Evolutionary conservation across 306 rosid genomes (phyloP), one percentile per base, ranked within the genome.

Genomic region (Vigna trinervia): DNA sequence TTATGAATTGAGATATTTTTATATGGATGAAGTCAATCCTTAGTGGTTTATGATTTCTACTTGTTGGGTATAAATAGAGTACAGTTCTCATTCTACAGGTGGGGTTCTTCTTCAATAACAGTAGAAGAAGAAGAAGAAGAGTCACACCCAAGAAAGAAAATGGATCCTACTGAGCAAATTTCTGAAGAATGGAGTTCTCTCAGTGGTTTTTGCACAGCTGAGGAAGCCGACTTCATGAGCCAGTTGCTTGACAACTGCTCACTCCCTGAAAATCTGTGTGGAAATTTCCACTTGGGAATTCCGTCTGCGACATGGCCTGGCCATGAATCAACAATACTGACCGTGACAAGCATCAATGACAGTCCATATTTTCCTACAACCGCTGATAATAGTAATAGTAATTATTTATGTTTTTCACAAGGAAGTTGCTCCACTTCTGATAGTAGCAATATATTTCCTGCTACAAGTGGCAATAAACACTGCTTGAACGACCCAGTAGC

Each of bases 161-260:
- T 93, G 96, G 93, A 91, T 56, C 74, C 71, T 63, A 26, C 13
- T 60, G 90, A 85, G 48, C 71, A 62, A 12, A 80, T 81, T 77
- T 86, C 88, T 80, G 86, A 80, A 76, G 88, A 89, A 78, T 92
- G 92, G 96, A 84, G 84, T 46, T 87, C 90, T 65, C 81, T 84
- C 6, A 73, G 85, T 75, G 91, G 83, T 77, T 69, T 89, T 0
- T 84, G 86, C 81, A 77, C 89, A 28, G 84, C 89, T 6, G 87
- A 87, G 58, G 97, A 91, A 60, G 85, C 86, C 71, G 85, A 89
- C 48, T 80, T 91, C 41, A 85, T 91, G 92, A 73, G 84, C 46
- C 88, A 85, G 71, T 72, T 90, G n/a, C 87, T 87, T 65, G 71
- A 53, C 47, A 76, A 75, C 70, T 80, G 54, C 30, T 63, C 73